phyloP scores from a whole-genome alignment of 805 yeast genomes.

The Zygosaccharomyces pseudorouxii region DNA sequence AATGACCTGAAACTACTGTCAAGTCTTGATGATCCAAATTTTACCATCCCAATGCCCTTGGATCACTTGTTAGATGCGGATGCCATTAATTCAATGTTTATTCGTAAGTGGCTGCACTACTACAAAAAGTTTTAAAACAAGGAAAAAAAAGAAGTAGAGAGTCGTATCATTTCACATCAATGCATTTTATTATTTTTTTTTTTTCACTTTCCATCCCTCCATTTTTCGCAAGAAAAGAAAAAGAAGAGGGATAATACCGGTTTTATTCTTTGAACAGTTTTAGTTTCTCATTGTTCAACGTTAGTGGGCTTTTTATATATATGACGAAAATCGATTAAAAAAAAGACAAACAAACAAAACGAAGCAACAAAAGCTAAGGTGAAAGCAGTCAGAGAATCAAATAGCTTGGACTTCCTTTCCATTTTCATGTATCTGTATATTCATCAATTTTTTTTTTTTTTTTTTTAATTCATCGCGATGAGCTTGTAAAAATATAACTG shows the following conservation, averaged over 20 bases:
- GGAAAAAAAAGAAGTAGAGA: background rate
- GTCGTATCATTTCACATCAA: background rate
- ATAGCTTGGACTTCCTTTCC: background rate
- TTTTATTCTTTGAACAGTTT: background rate
- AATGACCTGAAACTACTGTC: constrained; percentile 33
- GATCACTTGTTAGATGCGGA: constrained; percentile 21
- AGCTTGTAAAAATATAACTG: background rate
- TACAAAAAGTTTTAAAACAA: constrained; percentile 29
- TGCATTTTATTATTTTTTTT: background rate
- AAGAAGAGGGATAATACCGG: background rate
- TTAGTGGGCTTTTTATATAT: background rate
- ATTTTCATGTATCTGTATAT: background rate
- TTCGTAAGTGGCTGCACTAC: constrained; percentile 35
- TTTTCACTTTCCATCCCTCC: background rate
- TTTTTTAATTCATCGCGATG: background rate
- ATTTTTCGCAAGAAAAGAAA: background rate
- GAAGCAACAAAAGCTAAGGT: background rate
- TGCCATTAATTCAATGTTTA: constrained; percentile 24
- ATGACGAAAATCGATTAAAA: too few relatives aligned
- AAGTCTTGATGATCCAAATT: constrained; percentile 21
- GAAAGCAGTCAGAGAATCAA: too few relatives aligned
- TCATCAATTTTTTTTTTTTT: background rate
- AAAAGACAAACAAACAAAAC: background rate
- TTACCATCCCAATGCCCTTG: constrained; percentile 30
- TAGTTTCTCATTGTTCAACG: background rate